Conservation (phyloP, 2,329 filamentous ascomycete species). For the Endoconidiophora laricicola region DNA sequence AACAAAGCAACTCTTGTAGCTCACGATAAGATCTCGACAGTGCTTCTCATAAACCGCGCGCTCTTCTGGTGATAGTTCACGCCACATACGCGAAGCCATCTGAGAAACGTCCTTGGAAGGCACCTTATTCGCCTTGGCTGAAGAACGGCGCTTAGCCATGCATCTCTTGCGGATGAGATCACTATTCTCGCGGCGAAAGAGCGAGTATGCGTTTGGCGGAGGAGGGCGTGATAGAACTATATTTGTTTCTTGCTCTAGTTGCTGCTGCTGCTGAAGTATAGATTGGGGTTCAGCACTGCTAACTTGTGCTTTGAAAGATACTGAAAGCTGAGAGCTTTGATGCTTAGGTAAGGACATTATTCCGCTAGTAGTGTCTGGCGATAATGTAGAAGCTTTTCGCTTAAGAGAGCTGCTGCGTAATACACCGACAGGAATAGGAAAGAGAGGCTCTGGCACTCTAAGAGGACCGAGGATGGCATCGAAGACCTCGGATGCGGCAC, state of each 20-base stretch:
- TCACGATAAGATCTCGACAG: conserved; percentile 40
- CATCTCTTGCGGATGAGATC: conserved; percentile 44
- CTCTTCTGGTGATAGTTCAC: conserved; percentile 61
- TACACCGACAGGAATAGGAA: conserved; percentile 30
- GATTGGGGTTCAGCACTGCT: neutral
- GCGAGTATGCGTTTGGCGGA: conserved; percentile 69
- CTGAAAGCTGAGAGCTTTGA: neutral
- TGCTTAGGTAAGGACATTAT: conserved; percentile 14
- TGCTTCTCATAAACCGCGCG: conserved; percentile 52
- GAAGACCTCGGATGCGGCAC: conserved; percentile 74
- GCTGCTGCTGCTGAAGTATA: conserved; percentile 26
- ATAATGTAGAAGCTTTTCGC: conserved; percentile 28
- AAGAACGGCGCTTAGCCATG: conserved; percentile 25
- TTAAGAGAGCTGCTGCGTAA: conserved; percentile 26
- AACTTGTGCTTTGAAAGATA: neutral
- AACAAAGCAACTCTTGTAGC: conserved; percentile 32
- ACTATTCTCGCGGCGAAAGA: conserved; percentile 69
- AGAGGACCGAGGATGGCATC: conserved; percentile 70
- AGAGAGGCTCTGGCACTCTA: conserved; percentile 55
- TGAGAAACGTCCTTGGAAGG: conserved; percentile 11
- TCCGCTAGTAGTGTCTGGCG: too few relatives aligned
- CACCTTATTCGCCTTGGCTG: conserved; percentile 5
- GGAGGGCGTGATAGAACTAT: conserved; percentile 56
- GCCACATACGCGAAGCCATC: conserved; percentile 84
- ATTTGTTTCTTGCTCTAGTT: conserved; percentile 44